Conservation (phyloP, 371 early-diverging fungal genomes). For the Mortierella sp. region DNA sequence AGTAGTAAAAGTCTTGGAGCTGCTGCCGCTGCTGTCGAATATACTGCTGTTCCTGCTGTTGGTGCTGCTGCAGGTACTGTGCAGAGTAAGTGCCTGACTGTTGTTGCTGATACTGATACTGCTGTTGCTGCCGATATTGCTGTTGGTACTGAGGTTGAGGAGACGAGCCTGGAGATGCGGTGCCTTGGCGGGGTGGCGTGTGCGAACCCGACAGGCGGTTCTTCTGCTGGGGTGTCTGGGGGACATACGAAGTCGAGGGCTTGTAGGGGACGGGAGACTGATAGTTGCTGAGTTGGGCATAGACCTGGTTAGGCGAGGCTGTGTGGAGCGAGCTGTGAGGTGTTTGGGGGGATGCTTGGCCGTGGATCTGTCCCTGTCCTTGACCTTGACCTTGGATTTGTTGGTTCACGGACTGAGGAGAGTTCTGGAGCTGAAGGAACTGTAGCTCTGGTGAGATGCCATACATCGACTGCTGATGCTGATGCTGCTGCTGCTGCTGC, state of each 20-base stretch:
- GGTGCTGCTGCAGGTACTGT: conserved; percentile 26
- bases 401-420: conserved; percentile 35
- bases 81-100: conserved; percentile 25
- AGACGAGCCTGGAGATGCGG: conserved; percentile 3
- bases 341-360: conserved; percentile 18
- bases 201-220: conserved; percentile 48
- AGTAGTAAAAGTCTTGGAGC: conserved; percentile 49
- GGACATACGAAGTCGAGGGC: conserved; percentile 48
- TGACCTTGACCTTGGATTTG: conserved; percentile 16
- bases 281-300: conserved; percentile 19
- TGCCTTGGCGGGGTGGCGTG: background rate
- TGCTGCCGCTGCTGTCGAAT: conserved; percentile 44
- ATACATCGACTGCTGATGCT: conserved; percentile 19
- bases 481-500: conserved; percentile 24
- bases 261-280: conserved; percentile 23
- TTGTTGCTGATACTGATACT: conserved; percentile 19
- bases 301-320: conserved; percentile 17
- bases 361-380: background rate
- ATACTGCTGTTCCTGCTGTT: conserved; percentile 36
- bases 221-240: conserved; percentile 42
- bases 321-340: conserved; percentile 10
- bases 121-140: conserved; percentile 22
- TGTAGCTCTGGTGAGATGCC: conserved; percentile 34
- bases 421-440: conserved; percentile 29
- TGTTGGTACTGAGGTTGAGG: conserved; percentile 32